These are phyloP conservation scores for Cyberlindnera xylosilytica DNA, from an alignment of 805 yeast species.

Conservation along the genomic window DNA sequence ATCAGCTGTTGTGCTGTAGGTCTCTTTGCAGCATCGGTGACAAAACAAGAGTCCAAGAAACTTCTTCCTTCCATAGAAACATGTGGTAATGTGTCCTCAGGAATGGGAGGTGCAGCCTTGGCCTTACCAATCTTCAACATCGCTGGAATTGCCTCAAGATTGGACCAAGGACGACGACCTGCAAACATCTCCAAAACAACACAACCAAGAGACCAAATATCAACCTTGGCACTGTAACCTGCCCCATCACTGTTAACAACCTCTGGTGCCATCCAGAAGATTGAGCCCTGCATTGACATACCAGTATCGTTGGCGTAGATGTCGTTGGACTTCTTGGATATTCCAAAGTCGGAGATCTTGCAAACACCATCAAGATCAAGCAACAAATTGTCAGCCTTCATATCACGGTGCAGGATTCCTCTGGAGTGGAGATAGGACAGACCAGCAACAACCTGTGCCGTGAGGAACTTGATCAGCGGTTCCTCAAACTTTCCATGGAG, in stretches of 20 bases:
- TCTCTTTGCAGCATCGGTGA: constrained; percentile 71
- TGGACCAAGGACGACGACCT: constrained; percentile 96
- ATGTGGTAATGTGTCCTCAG: constrained; percentile 72
- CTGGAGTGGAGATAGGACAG: constrained; percentile 81
- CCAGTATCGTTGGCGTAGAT: constrained; percentile 89
- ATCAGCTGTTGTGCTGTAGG: constrained; percentile 79
- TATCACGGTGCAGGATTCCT: constrained; percentile 89
- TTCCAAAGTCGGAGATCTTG: constrained; percentile 95
- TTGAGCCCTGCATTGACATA: constrained; percentile 98
- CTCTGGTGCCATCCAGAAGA: constrained; percentile 99
- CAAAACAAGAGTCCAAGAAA: constrained; percentile 76
- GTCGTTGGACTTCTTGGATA: constrained; percentile 80
- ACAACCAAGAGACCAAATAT: constrained; percentile 98
- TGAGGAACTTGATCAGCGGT: constrained; percentile 64
- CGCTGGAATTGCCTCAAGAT: constrained; percentile 91
- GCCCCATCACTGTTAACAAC: constrained; percentile 87
- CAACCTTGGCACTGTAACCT: constrained; percentile 97
- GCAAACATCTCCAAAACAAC: constrained; percentile 97
- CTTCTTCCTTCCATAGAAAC: constrained; percentile 64
- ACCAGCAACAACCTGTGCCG: constrained; percentile 79
- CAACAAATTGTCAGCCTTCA: constrained; percentile 89
- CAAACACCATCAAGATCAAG: constrained; percentile 90
- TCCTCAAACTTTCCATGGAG: constrained; percentile 86
- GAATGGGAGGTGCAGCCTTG: constrained; percentile 92
- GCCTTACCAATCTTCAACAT: constrained; percentile 85